phyloP scores from a whole-genome alignment of 805 yeast species.

The Yamadazyma sp. region DNA sequence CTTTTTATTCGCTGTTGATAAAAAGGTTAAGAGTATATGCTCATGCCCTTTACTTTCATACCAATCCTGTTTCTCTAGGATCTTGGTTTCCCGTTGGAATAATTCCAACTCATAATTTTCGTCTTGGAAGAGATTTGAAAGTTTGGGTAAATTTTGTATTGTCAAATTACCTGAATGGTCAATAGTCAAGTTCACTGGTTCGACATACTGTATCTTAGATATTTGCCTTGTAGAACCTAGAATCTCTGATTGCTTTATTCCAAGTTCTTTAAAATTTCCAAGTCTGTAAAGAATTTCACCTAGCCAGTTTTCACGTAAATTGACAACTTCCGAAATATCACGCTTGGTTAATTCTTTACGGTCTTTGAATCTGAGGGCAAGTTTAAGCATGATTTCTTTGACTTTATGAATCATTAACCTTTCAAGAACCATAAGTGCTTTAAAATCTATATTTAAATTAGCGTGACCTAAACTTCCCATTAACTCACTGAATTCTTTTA shows the following conservation, averaged over 20 bases:
- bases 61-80: conserved; percentile 14
- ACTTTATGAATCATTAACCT: background rate
- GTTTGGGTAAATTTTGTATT: conserved; percentile 6
- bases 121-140: conserved; percentile 8
- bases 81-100: conserved; percentile 9
- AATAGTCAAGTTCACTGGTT: background rate
- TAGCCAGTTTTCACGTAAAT: background rate
- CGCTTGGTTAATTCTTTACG: background rate
- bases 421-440: background rate
- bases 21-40: conserved; percentile 16
- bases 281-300: conserved; percentile 3
- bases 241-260: conserved; percentile 4
- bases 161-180: background rate
- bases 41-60: conserved; percentile 15
- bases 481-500: too few species aligned
- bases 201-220: background rate
- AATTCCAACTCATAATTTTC: conserved; percentile 11
- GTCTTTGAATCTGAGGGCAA: background rate
- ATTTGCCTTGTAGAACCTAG: background rate
- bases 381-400: conserved; percentile 1
- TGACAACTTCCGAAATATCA: background rate
- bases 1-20: conserved; percentile 12
- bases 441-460: too few species aligned
- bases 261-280: conserved; percentile 2
- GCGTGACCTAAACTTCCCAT: too few species aligned